phyloP scores from a whole-genome alignment of 441 rosid genomes.

The Adansonia gregorii region DNA sequence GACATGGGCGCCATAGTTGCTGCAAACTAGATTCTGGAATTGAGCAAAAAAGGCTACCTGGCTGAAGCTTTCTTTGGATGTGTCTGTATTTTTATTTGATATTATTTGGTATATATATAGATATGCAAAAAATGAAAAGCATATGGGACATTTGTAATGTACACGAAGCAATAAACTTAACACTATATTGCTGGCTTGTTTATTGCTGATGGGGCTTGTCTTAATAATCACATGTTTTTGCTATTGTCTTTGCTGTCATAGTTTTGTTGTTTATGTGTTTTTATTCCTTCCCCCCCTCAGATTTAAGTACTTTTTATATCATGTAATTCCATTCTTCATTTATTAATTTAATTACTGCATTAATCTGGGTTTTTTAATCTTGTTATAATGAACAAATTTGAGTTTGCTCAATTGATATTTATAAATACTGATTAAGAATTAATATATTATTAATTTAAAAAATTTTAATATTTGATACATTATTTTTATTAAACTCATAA shows the following conservation, averaged over 20 bases:
- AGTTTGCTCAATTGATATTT: no score
- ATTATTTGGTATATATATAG: conserved; percentile 46
- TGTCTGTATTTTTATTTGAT: conserved; percentile 40
- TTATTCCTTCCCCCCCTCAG: conserved; percentile 30
- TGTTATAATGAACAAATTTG: not conserved
- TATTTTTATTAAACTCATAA: no score
- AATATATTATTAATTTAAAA: no score
- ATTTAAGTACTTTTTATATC: conserved; percentile 7
- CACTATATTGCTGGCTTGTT: conserved; percentile 46
- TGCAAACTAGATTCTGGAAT: conserved; percentile 7
- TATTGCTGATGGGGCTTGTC: conserved; percentile 38
- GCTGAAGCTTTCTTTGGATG: conserved; percentile 29
- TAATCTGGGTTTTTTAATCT: not conserved
- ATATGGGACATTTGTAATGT: conserved; percentile 51
- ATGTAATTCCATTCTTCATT: conserved; percentile 19
- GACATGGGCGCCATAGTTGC: conserved; percentile 27
- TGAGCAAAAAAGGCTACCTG: conserved; percentile 14
- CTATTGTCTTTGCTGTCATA: conserved; percentile 38
- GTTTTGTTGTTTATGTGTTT: conserved; percentile 43
- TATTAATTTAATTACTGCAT: not conserved
- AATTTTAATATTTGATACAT: no score
- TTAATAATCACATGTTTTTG: conserved; percentile 33
- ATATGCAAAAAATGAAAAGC: conserved; percentile 29
- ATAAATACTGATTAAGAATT: no score
- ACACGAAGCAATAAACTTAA: conserved; percentile 66